Percentiles rank a stretch among this genome's conserved stretches.
Conservation (phyloP, 331 rosid species). For the Acacia concinna region DNA sequence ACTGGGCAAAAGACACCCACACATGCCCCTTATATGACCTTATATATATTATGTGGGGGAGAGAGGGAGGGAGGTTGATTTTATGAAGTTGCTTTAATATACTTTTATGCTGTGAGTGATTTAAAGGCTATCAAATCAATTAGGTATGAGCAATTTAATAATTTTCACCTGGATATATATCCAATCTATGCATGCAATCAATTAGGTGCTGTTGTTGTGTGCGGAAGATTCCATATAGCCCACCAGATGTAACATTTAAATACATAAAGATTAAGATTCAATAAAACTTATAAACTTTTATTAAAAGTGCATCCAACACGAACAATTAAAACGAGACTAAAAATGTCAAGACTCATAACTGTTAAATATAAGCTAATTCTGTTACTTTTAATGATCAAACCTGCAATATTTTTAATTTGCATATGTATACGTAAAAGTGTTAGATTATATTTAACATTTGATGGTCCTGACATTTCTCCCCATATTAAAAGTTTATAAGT, state of each 20-base stretch:
- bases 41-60: not conserved
- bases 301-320: too few relatives aligned
- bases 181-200: conserved; percentile 28
- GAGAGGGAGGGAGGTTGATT: not conserved
- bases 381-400: too few relatives aligned
- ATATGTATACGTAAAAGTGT: too few relatives aligned
- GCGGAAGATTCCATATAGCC: conserved; percentile 35
- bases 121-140: conserved; percentile 44
- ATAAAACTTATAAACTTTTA: too few relatives aligned
- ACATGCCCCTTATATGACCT: conserved; percentile 24
- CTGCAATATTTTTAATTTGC: too few relatives aligned
- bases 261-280: too few relatives aligned
- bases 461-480: too few relatives aligned
- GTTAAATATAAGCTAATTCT: too few relatives aligned
- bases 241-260: conserved; percentile 10
- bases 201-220: conserved; percentile 27
- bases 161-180: conserved; percentile 19
- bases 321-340: too few relatives aligned
- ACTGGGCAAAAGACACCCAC: conserved; percentile 36
- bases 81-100: conserved; percentile 16
- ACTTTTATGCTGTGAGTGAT: conserved; percentile 39
- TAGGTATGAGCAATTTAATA: conserved; percentile 16
- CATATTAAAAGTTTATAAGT: too few relatives aligned
- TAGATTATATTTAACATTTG: too few relatives aligned
- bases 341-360: too few relatives aligned